These are phyloP conservation scores for Papiliotrema flavescens DNA, from an alignment of 1,284 basidiomycete genomes.

Conservation along the genomic window DNA sequence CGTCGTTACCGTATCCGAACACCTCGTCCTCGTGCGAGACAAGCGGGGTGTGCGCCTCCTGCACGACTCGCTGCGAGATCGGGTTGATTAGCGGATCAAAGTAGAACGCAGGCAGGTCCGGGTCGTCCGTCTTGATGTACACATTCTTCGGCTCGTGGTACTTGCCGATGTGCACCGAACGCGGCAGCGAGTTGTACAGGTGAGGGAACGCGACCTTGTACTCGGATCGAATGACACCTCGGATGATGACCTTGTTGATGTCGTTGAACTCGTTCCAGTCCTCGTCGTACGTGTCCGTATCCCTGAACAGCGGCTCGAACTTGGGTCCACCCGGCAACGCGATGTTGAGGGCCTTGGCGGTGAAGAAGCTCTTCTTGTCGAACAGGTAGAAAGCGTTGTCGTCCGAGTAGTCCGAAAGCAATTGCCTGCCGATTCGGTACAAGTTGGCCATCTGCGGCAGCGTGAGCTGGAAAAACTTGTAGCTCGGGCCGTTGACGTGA, in stretches of 20 bases:
- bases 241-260: constrained; percentile 99
- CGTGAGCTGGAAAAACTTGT: constrained; percentile 88
- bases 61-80: constrained; percentile 80
- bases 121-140: constrained; percentile 98
- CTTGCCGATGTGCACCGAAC: constrained; percentile 84
- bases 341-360: constrained; percentile 96
- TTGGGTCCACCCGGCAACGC: constrained; percentile 98
- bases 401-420: constrained; percentile 89
- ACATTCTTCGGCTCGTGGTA: constrained; percentile 97
- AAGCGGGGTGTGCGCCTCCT: constrained; percentile 74
- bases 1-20: constrained; percentile 77
- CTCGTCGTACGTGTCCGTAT: constrained; percentile 96
- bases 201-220: constrained; percentile 99
- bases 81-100: constrained; percentile 98
- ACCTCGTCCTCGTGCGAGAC: constrained; percentile 86
- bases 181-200: constrained; percentile 96
- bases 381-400: constrained; percentile 88
- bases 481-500: constrained; percentile 86
- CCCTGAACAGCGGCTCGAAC: constrained; percentile 85
- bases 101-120: constrained; percentile 98
- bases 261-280: constrained; percentile 99
- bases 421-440: constrained; percentile 89
- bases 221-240: constrained; percentile 96
- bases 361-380: constrained; percentile 97
- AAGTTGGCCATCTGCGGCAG: constrained; percentile 94